These are phyloP conservation scores for Phanerochaete sordida DNA, from an alignment of 768 basidiomycete genomes.

Conservation along the genomic window DNA sequence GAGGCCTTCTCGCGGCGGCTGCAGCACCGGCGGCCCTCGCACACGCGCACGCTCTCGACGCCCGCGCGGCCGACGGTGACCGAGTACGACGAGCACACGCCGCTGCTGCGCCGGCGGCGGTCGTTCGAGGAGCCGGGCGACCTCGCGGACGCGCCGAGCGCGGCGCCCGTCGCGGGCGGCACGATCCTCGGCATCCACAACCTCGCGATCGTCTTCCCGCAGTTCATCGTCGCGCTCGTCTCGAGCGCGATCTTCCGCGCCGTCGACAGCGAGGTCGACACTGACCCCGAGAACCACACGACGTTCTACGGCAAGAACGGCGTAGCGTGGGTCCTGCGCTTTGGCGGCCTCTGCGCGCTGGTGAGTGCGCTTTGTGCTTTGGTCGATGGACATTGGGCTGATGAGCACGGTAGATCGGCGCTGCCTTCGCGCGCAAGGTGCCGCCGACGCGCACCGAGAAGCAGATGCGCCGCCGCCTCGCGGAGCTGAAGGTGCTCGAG, in stretches of 20 bases:
- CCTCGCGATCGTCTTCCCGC: slow-evolving; percentile 91
- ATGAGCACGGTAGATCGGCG: slow-evolving; percentile 48
- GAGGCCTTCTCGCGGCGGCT: slow-evolving; percentile 4
- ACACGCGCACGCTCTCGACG: slow-evolving; percentile 51
- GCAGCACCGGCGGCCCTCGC: slow-evolving; percentile 38
- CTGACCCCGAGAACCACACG: slow-evolving; percentile 41
- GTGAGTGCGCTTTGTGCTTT: slow-evolving; percentile 26
- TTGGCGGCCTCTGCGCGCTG: slow-evolving; percentile 85
- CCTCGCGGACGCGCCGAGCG: slow-evolving; percentile 29
- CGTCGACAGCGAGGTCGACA: slow-evolving; percentile 58
- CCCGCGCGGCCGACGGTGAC: slow-evolving; percentile 31
- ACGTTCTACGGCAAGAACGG: slow-evolving; percentile 82
- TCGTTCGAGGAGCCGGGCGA: slow-evolving; percentile 48
- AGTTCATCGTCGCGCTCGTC: slow-evolving; percentile 87
- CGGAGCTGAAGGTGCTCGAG: slow-evolving; percentile 72
- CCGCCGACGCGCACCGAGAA: slow-evolving; percentile 90
- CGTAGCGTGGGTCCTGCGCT: slow-evolving; percentile 91
- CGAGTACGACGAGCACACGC: slow-evolving; percentile 44
- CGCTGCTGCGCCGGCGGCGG: slow-evolving; percentile 57
- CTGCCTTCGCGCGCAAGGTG: slow-evolving; percentile 73
- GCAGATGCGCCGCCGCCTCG: slow-evolving; percentile 80
- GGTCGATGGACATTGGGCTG: not conserved
- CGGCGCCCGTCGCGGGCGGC: slow-evolving; percentile 70
- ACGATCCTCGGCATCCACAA: slow-evolving; percentile 96
- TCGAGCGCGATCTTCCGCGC: slow-evolving; percentile 82